Percentiles rank a stretch among this genome's conserved stretches.
Conservation (phyloP, 2,329 filamentous ascomycete genomes). For the Cordyceps farinosa region DNA sequence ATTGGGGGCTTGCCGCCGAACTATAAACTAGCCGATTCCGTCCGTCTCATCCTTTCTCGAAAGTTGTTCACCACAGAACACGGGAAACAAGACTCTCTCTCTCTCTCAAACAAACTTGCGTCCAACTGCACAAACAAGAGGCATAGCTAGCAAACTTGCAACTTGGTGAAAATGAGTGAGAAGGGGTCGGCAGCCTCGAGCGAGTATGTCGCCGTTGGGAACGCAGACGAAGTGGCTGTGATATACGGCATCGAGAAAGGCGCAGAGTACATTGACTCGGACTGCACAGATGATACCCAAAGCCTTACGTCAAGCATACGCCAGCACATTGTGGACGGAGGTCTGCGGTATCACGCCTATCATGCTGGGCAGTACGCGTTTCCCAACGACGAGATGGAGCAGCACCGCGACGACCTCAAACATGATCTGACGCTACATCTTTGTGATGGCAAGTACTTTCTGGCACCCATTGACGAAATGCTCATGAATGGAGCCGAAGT, state of each 20-base stretch:
- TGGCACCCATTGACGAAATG: conserved; percentile 39
- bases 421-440: conserved; percentile 38
- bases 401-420: conserved; percentile 40
- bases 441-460: conserved; percentile 40
- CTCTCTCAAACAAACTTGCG: too few species aligned
- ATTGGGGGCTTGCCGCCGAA: neutral
- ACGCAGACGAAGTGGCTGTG: conserved; percentile 27
- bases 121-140: neutral
- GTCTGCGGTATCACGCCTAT: conserved; percentile 39
- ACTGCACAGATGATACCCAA: conserved; percentile 33
- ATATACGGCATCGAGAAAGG: conserved; percentile 34
- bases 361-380: conserved; percentile 41
- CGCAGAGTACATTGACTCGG: conserved; percentile 23
- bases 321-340: conserved; percentile 41
- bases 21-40: neutral
- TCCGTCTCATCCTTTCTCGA: neutral
- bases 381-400: conserved; percentile 42
- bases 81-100: neutral
- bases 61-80: neutral
- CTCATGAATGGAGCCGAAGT: conserved; percentile 38
- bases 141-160: neutral
- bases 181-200: neutral
- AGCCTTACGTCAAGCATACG: conserved; percentile 42
- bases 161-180: neutral
- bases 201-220: conserved; percentile 29